phyloP scores from a whole-genome alignment of 495 filamentous ascomycete species.

The Clohesyomyces aquaticus region DNA sequence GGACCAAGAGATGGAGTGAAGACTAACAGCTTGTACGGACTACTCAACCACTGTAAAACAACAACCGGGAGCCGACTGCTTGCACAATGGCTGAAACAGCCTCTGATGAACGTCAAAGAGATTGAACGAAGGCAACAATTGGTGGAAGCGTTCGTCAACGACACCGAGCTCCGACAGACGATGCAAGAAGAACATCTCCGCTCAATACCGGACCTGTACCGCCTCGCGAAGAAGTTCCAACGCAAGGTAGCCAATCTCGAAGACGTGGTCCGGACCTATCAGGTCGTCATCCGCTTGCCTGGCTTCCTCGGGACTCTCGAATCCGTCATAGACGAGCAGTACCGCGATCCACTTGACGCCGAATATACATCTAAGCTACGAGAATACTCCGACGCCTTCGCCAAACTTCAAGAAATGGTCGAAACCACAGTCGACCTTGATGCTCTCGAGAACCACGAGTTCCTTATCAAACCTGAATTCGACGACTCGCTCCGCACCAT shows the following conservation, averaged over 20 bases:
- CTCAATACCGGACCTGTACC: constrained; percentile 91
- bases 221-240: constrained; percentile 92
- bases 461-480: constrained; percentile 98
- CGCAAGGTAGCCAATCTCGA: constrained; percentile 87
- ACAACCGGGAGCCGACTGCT: constrained; percentile 87
- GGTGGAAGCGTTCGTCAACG: constrained; percentile 91
- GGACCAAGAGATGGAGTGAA: constrained; percentile 91
- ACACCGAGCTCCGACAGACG: constrained; percentile 91
- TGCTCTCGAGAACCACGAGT: constrained; percentile 95
- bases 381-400: constrained; percentile 74
- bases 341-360: constrained; percentile 82
- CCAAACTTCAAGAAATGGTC: constrained; percentile 94
- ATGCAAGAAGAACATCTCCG: constrained; percentile 98
- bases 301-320: constrained; percentile 88
- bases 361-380: constrained; percentile 84
- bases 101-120: constrained; percentile 86
- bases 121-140: constrained; percentile 92
- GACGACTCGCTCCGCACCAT: constrained; percentile 88
- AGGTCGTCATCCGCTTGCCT: constrained; percentile 88
- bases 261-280: constrained; percentile 93
- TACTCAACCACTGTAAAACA: constrained; percentile 98
- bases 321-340: constrained; percentile 92
- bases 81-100: constrained; percentile 97
- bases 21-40: constrained; percentile 94
- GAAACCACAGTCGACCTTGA: constrained; percentile 97